Percentiles rank a stretch among this genome's conserved stretches.
Conservation (phyloP, 2,329 filamentous ascomycete genomes). For the Fusarium longipes region DNA sequence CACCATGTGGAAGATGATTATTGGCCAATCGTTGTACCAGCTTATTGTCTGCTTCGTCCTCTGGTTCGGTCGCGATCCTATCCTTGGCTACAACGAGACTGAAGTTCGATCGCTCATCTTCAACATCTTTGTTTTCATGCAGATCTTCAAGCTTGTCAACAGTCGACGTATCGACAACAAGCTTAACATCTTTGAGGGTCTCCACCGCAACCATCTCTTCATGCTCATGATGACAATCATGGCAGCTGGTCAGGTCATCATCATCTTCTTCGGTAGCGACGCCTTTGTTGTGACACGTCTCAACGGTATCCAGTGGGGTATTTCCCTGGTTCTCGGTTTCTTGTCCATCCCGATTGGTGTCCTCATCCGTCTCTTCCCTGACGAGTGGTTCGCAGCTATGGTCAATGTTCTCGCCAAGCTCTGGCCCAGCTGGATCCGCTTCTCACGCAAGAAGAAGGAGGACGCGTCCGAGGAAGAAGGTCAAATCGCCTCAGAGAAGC, state of each 20-base stretch:
- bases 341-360: slow-evolving; percentile 79
- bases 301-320: slow-evolving; percentile 79
- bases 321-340: slow-evolving; percentile 80
- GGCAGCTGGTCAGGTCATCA: slow-evolving; percentile 37
- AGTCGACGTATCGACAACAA: slow-evolving; percentile 80
- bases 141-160: slow-evolving; percentile 77
- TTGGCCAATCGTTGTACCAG: slow-evolving; percentile 70
- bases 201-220: slow-evolving; percentile 31
- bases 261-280: slow-evolving; percentile 56
- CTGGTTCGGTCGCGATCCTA: slow-evolving; percentile 66
- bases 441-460: slow-evolving; percentile 36
- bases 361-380: slow-evolving; percentile 80
- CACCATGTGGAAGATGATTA: slow-evolving; percentile 76
- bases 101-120: slow-evolving; percentile 68
- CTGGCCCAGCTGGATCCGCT: slow-evolving; percentile 33
- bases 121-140: slow-evolving; percentile 78
- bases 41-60: slow-evolving; percentile 67
- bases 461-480: slow-evolving; percentile 16
- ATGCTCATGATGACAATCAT: slow-evolving; percentile 50
- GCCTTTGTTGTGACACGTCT: slow-evolving; percentile 76
- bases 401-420: slow-evolving; percentile 22
- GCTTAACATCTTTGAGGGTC: slow-evolving; percentile 88
- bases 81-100: slow-evolving; percentile 62
- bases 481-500: slow-evolving; percentile 23
- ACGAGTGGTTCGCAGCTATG: slow-evolving; percentile 58